Conservation (phyloP, 768 basidiomycete species). For the Sistotremastrum niveocremeum region DNA sequence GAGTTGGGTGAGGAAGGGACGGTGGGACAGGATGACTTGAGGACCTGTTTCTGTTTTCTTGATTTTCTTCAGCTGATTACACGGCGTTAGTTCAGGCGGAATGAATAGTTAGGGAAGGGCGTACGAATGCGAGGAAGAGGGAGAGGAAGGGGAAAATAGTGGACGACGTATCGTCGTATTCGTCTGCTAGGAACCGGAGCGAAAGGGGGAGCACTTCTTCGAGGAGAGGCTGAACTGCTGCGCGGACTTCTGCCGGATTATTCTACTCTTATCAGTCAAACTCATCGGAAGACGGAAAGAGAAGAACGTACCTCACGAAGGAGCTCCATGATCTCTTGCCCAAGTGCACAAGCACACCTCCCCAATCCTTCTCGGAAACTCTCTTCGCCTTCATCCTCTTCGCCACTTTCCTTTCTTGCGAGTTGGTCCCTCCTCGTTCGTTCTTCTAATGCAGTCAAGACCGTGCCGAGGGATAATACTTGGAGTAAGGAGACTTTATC, state of each 20-base stretch:
- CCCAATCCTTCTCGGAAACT: slow-evolving; percentile 83
- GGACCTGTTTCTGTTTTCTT: slow-evolving; percentile 41
- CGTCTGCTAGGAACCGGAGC: slow-evolving; percentile 81
- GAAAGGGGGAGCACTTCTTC: slow-evolving; percentile 63
- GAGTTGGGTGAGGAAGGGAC: slow-evolving; percentile 64
- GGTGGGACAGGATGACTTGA: slow-evolving; percentile 49
- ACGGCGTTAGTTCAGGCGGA: slow-evolving; percentile 2
- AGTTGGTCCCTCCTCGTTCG: slow-evolving; percentile 57
- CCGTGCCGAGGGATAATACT: slow-evolving; percentile 73
- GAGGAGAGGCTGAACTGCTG: slow-evolving; percentile 52
- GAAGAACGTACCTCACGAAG: slow-evolving; percentile 46
- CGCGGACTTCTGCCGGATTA: slow-evolving; percentile 40
- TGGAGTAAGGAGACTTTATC: slow-evolving; percentile 87
- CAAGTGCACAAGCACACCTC: slow-evolving; percentile 67
- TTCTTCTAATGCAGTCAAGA: slow-evolving; percentile 67
- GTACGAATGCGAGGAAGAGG: slow-evolving; percentile 57
- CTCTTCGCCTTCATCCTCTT: slow-evolving; percentile 78
- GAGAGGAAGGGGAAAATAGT: slow-evolving; percentile 76
- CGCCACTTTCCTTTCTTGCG: slow-evolving; percentile 36
- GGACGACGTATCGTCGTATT: slow-evolving; percentile 78
- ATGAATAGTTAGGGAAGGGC: slow-evolving; percentile 16
- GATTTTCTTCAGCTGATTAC: slow-evolving; percentile 59
- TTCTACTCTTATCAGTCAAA: slow-evolving; percentile 32
- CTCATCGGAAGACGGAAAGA: background rate
- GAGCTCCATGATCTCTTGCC: slow-evolving; percentile 72